These are phyloP conservation scores for Fragosphaeria purpurea DNA, from an alignment of 2,329 filamentous ascomycete species.

Conservation along the genomic window DNA sequence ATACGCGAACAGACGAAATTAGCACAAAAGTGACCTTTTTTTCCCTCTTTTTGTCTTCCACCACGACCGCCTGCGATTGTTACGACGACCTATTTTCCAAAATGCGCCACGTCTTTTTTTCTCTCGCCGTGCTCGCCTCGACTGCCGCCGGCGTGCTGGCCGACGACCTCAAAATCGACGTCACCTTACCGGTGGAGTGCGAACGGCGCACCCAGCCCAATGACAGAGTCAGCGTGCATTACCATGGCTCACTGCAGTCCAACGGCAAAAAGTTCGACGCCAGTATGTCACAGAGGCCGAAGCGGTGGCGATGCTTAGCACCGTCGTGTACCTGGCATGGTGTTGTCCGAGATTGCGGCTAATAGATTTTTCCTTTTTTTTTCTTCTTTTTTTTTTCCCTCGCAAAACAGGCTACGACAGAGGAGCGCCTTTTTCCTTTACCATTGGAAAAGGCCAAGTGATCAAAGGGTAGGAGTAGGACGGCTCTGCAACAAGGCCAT, in stretches of 20 bases:
- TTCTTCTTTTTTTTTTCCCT: no score
- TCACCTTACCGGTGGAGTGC: conserved; percentile 65
- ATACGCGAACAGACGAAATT: no score
- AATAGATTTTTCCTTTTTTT: no score
- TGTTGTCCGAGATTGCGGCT: no score
- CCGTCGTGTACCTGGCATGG: not conserved
- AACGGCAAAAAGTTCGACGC: conserved; percentile 77
- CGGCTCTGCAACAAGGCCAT: no score
- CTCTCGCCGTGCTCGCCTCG: conserved; percentile 41
- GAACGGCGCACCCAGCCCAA: conserved; percentile 65
- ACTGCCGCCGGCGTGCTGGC: conserved; percentile 41
- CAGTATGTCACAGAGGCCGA: conserved; percentile 30
- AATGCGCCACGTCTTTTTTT: conserved; percentile 41
- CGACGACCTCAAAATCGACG: conserved; percentile 63
- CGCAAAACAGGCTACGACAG: conserved; percentile 46
- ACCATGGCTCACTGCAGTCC: conserved; percentile 67
- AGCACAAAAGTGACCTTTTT: no score
- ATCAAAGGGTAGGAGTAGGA: conserved; percentile 64
- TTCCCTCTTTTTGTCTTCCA: no score
- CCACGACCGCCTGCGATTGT: no score
- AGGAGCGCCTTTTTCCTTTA: conserved; percentile 65
- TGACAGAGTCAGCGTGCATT: conserved; percentile 79
- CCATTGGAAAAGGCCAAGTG: conserved; percentile 68
- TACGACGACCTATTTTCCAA: no score
- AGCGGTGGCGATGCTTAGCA: not conserved